Evolutionary conservation across 2,329 filamentous ascomycete species (phyloP), one percentile per base, ranked within the genome.

Genomic region (Colletotrichum sp.): DNA sequence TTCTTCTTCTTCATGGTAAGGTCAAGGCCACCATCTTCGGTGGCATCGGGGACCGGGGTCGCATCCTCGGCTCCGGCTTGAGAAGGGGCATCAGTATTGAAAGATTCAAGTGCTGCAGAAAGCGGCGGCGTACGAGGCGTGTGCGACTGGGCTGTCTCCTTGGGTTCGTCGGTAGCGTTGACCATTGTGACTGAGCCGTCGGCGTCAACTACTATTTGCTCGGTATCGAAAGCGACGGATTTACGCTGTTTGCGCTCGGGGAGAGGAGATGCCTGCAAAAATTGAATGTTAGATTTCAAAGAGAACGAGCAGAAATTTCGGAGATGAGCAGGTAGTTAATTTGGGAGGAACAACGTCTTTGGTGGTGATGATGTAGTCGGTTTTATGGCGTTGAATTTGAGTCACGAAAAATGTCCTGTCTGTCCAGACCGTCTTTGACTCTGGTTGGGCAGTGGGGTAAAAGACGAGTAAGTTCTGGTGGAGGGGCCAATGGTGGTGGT

Each of bases 191-290:
- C 92, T 82, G 93, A 91, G 80, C 96, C 96, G 89, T 98, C 94
- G 85, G 92, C 91, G 87, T 98, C 94, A 83, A 98, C 96, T 80
- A 98, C 92, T 78, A 94, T 90, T 80, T 95, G 91, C 81, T 95
- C 94, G 85, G 97, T 94, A 83, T 93, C 96, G 85, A 98, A 98
- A 77, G 95, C 93, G 81, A 98, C 96, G 61, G 95, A 97, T 87
- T 98, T 98, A 86, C 96, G 94, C 81, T 93, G 92, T 85, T 94
- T 95, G 82, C 90, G 90, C 80, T 92, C 89, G 79, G 83, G 79
- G 64, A 78, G 78, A 62, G 76, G 78, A 61, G 73, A 43, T 47
- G 74, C 65, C 75, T 78, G 71, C 61, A 47, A 55, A 68, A 69
- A 15, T 33, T n/a, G 31, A 61, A 27, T 70, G 69, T 72, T 69